Evolutionary conservation across 2,329 filamentous ascomycete genomes (phyloP), one percentile per base, ranked within the genome.

Genomic region (Aspergillus viridinutans): DNA sequence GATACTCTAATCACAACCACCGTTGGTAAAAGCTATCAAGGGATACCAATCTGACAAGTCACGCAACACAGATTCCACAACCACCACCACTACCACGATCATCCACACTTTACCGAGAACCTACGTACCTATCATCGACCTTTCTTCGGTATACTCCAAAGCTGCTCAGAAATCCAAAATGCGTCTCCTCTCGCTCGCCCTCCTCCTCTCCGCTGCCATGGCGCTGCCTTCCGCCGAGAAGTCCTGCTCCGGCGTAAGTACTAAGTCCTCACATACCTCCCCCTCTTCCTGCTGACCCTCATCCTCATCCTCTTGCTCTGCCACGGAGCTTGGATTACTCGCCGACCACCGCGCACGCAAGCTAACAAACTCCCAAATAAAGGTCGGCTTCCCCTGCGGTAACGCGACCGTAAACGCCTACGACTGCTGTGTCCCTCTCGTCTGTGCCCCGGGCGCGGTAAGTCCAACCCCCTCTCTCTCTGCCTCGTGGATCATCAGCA

Each of bases 101-200:
- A 45, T 23, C 42, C 42, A 10, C n/a, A 10, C n/a, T 21, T 23
- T 23, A 45, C 17, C 42, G 7, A 21, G n/a, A 5, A 23, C 21
- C 17, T 12, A 12, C 49, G 8, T 35, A 50, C 48, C n/a, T 14
- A 12, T 26, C 32, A 7, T n/a, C 26, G 3, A 14, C 26, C n/a
- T 25, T 7, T 4, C 9, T 43, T 6, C 42, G 20, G 10, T 32
- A 25, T 28, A 49, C 32, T 5, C 3, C 32, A 17, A 6, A 35
- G 1, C 28, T 29, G 3, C 4, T 12, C 21, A 17, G 14, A 48
- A 8, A 2, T 5, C 26, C 52, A 55, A 49, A 17, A 62, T 62
- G 58, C 61, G 55, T 40, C 57, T 61, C 54, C 25, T 62, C 50
- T 32, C 56, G 17, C 14, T 59, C 51, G 45, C 56, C 45, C 32